Percentiles rank a stretch among this genome's conserved stretches.
These are phyloP conservation scores for Camelina laxa DNA, from an alignment of 345 rosid species.

Conservation along the genomic window DNA sequence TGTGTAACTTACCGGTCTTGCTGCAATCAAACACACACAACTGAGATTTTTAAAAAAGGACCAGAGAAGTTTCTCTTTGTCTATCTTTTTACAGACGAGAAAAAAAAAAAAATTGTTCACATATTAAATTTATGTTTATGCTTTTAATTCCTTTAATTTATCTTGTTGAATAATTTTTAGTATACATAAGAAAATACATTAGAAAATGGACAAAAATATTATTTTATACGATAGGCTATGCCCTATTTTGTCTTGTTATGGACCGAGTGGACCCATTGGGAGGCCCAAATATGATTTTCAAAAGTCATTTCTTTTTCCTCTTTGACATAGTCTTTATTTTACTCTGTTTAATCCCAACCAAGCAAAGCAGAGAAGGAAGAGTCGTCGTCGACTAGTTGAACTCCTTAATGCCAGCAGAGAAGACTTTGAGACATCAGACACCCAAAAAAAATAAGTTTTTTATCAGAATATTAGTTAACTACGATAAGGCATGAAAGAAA, in stretches of 20 bases:
- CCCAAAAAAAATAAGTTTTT: background rate
- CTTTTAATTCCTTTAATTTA: background rate
- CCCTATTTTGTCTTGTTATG: background rate
- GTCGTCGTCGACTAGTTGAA: background rate
- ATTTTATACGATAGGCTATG: constrained; percentile 13
- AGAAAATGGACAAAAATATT: too few species aligned
- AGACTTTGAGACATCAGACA: background rate
- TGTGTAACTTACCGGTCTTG: constrained; percentile 18
- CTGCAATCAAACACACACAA: constrained; percentile 22
- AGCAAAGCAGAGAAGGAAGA: background rate
- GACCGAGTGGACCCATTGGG: background rate
- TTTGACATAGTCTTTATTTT: constrained; percentile 6
- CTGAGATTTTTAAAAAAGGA: constrained; percentile 1
- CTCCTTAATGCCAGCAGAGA: constrained; percentile 16
- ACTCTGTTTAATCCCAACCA: constrained; percentile 6
- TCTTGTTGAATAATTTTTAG: too few species aligned
- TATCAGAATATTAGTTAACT: background rate
- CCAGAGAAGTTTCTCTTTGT: constrained; percentile 24
- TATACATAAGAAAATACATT: background rate
- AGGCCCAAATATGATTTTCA: constrained; percentile 18
- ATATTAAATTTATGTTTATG: background rate
- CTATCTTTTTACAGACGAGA: constrained; percentile 27
- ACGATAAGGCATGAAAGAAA: background rate
- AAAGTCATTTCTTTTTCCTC: background rate
- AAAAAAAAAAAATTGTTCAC: constrained; percentile 25